These are phyloP conservation scores for Neophaeococcomyces aloes DNA, from an alignment of 2,329 filamentous ascomycete species.

Conservation along the genomic window DNA sequence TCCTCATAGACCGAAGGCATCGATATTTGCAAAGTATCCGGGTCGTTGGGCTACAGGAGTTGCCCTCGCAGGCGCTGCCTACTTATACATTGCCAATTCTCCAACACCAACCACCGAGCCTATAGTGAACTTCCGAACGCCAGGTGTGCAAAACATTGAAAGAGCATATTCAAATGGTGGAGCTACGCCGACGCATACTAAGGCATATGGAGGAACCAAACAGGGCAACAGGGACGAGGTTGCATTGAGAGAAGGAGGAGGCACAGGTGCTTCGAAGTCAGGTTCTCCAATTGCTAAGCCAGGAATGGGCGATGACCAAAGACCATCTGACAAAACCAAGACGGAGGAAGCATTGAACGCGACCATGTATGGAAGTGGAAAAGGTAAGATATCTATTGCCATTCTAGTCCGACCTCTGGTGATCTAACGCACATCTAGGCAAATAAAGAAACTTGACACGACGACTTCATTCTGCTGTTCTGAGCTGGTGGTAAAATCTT, in stretches of 20 bases:
- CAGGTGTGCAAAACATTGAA: slow-evolving; percentile 18
- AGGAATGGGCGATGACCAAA: slow-evolving; percentile 15
- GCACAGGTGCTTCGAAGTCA: slow-evolving; percentile 4
- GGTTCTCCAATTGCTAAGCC: slow-evolving; percentile 10
- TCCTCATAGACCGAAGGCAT: slow-evolving; percentile 1
- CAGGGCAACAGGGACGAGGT: slow-evolving; percentile 14
- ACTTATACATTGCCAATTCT: not conserved
- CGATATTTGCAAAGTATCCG: not conserved
- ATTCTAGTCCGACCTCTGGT: not conserved
- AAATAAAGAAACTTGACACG: too few species aligned
- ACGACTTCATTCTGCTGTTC: too few species aligned
- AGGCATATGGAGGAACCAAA: slow-evolving; percentile 18
- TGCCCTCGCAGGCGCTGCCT: slow-evolving; percentile 3
- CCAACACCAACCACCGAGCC: slow-evolving; percentile 7
- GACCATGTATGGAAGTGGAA: slow-evolving; percentile 12
- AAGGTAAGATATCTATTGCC: slow-evolving; percentile 12
- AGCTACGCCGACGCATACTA: slow-evolving; percentile 18
- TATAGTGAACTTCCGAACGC: slow-evolving; percentile 10
- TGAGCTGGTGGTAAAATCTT: too few species aligned
- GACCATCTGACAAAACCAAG: slow-evolving; percentile 4
- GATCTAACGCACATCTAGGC: not conserved
- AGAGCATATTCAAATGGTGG: slow-evolving; percentile 16
- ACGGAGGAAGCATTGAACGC: slow-evolving; percentile 12
- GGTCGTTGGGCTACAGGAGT: not conserved
- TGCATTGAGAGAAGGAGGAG: slow-evolving; percentile 10